These are phyloP conservation scores for Lasiodiplodia sp. DNA, from an alignment of 2,329 filamentous ascomycete species.

Conservation along the genomic window DNA sequence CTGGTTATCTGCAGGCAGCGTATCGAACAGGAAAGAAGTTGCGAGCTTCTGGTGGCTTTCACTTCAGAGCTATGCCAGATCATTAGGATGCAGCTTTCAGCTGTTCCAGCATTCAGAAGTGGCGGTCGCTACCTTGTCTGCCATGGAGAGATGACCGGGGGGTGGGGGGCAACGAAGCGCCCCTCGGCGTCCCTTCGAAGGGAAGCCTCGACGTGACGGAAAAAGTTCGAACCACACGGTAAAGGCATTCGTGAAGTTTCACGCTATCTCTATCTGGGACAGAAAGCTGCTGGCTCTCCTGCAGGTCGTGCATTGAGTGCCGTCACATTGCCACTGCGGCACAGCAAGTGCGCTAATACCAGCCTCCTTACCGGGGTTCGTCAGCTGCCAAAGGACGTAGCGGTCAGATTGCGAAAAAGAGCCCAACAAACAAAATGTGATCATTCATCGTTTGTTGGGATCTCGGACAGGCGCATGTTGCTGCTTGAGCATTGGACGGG, in stretches of 20 bases:
- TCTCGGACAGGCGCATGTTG: not conserved
- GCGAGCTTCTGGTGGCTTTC: not conserved
- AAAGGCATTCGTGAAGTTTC: not conserved
- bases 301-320: not conserved
- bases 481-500: no score
- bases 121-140: not conserved
- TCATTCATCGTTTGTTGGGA: not conserved
- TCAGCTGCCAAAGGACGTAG: not conserved
- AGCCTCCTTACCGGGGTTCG: not conserved
- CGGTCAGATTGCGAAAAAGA: not conserved
- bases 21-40: no score
- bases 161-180: not conserved
- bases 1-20: no score
- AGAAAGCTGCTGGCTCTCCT: not conserved
- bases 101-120: not conserved
- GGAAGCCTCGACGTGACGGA: not conserved
- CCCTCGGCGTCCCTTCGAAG: not conserved
- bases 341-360: not conserved
- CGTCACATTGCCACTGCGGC: not conserved
- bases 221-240: not conserved
- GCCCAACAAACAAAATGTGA: not conserved
- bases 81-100: not conserved
- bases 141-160: no score
- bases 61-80: not conserved
- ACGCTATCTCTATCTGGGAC: not conserved